Evolutionary conservation across 2,329 filamentous ascomycete species (phyloP), one percentile per base, ranked within the genome.

Genomic region (Penicillium oxalicum): DNA sequence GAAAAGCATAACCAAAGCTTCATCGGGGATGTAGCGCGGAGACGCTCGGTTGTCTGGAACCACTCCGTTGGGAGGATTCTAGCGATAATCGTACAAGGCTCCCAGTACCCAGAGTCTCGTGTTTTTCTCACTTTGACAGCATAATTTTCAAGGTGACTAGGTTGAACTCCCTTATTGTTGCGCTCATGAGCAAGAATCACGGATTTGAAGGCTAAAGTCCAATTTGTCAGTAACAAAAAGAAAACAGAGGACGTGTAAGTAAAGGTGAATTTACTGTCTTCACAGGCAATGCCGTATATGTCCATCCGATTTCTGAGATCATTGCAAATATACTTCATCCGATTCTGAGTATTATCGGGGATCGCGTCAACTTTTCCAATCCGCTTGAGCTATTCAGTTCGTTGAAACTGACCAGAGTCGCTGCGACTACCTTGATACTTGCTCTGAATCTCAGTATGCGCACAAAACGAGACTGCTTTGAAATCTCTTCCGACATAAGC

Each of bases 1-100:
- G 7, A 65, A 55, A 11, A 61, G 50, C 38, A 67, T 38, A 9
- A 59, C 36, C 7, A 64, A 44, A 4, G 64, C 64, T 48, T 67
- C 64, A 5, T 42, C 40, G 8, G 62, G 64, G 4, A 66, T 56
- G 45, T 56, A 61, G 38, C 52, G 40, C 6, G 12, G 18, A 9
- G 32, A 3, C 3, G 39, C 25, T 26, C n/a, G 45, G 13, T 49
- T 38, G 13, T 52, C 52, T 3, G 33, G 18, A 18, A 55, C 49
- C 12, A 33, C 25, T 8, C 48, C 54, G 50, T 53, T 26, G 40
- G 43, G 34, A 7, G 37, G 47, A 32, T 9, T 18, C 12, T 8
- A 39, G n/a, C 32, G 18, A 4, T 18, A 2, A 1, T 47, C 44
- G 9, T 42, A 1, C 18, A 32, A 6, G 1, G 28, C 45, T 8